These are phyloP conservation scores for Agrostemma githago DNA, from an alignment of 148 eudicot species.

Conservation along the genomic window DNA sequence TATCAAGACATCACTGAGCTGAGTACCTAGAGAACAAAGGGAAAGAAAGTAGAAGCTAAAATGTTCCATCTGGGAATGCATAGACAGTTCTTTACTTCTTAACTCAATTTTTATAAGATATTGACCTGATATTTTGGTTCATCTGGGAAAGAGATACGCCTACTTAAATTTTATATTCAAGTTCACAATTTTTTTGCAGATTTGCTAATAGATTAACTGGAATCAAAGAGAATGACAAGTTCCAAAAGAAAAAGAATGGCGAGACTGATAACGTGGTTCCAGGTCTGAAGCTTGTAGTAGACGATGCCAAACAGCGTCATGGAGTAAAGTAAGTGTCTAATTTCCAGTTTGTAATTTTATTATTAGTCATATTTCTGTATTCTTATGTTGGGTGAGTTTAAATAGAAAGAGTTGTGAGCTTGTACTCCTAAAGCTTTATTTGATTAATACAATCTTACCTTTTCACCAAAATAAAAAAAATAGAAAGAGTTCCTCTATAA, in stretches of 20 bases:
- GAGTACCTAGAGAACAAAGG: not conserved
- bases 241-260: conserved; percentile 65
- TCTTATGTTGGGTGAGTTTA: not conserved
- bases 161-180: not conserved
- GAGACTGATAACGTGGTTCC: conserved; percentile 45
- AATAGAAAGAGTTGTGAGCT: not conserved
- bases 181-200: conserved; percentile 32
- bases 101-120: not conserved
- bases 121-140: not conserved
- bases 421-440: too few species aligned
- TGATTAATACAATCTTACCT: too few species aligned
- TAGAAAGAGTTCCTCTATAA: too few species aligned
- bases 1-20: not conserved
- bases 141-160: not conserved
- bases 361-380: not conserved
- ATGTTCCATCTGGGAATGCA: not conserved
- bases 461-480: too few species aligned
- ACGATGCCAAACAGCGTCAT: conserved; percentile 67
- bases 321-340: conserved; percentile 64
- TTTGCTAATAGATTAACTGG: conserved; percentile 88
- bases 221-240: conserved; percentile 81
- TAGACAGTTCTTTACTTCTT: not conserved
- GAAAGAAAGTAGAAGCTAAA: not conserved
- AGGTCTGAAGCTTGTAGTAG: conserved; percentile 69
- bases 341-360: not conserved